Evolutionary conservation across 139 green algal species (phyloP), one percentile per base, ranked within the genome.

Genomic region (Ulvella scutata): DNA sequence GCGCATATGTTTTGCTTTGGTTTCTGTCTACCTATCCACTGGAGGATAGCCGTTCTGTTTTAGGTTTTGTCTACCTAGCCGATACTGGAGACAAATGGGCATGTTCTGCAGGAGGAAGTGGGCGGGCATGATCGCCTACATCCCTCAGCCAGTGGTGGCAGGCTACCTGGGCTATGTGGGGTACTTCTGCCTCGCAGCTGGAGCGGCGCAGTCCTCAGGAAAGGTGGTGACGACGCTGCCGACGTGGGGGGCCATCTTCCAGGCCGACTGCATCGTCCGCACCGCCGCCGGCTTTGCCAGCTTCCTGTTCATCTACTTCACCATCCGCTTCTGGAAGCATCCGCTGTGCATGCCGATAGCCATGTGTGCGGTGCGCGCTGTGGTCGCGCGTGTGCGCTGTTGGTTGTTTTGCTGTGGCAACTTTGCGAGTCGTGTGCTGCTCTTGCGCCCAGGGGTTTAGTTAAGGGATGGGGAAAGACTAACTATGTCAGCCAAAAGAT

Each of bases 81-180:
- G 36, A 33, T 61, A 3, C 6, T 77, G 31, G 26, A 3, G 23
- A 44, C 4, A 75, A n/a, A n/a, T n/a, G n/a, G n/a, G n/a, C n/a
- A n/a, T n/a, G n/a, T n/a, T 82, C 89, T 87, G 85, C 4, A 72
- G 74, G 26, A 81, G 87, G 26, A 82, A 82, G 36, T 76, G 92
- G 38, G 90, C 89, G 0, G 81, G 81, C 10, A 72, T 93, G 40
- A 86, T 93, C 29, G 88, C 92, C 79, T 93, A 92, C 74, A 81
- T 93, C 9, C 90, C 90, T 9, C 79, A 94, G 72, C 86, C 88
- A 0, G 84, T 92, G 33, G 82, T 94, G 20, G 89, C 88, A 1
- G 87, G 85, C 7, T 93, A 93, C 77, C 82, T 93, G 3, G 82
- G 76, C 7, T 89, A 81, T 74, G 77, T 82, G 13, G 37, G 60